Conservation (phyloP, 768 basidiomycete genomes). For the Hericium erinaceus region DNA sequence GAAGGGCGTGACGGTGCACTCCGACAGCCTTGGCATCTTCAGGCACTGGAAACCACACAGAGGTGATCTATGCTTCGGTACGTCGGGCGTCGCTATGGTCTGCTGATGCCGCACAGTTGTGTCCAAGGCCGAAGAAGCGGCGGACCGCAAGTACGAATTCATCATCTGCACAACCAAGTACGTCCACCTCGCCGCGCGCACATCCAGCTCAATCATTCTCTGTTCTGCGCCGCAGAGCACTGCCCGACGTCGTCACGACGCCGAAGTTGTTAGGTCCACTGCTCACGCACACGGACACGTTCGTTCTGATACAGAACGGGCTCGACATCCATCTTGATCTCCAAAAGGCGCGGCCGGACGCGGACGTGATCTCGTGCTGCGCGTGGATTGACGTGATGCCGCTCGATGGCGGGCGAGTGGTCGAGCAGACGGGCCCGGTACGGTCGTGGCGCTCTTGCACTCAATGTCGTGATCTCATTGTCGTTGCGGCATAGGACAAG, state of each 20-base stretch:
- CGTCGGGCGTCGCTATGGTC: too few relatives aligned
- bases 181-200: neutral
- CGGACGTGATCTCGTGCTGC: constrained; percentile 23
- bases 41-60: neutral
- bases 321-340: constrained; percentile 12
- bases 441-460: neutral
- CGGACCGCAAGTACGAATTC: neutral
- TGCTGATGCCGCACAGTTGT: neutral
- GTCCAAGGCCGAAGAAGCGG: neutral
- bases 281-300: constrained; percentile 1
- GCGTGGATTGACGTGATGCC: constrained; percentile 26
- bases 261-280: constrained; percentile 2
- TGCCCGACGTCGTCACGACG: neutral
- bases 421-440: constrained; percentile 17
- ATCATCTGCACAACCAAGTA: neutral
- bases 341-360: neutral
- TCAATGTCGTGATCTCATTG: neutral
- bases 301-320: constrained; percentile 15
- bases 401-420: constrained; percentile 17
- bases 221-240: neutral
- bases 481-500: constrained; percentile 12
- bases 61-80: neutral
- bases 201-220: too few relatives aligned
- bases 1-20: neutral
- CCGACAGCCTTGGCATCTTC: neutral